Evolutionary conservation across 148 eudicot genomes (phyloP).

Genomic region (Fagopyrum homotropicum): DNA sequence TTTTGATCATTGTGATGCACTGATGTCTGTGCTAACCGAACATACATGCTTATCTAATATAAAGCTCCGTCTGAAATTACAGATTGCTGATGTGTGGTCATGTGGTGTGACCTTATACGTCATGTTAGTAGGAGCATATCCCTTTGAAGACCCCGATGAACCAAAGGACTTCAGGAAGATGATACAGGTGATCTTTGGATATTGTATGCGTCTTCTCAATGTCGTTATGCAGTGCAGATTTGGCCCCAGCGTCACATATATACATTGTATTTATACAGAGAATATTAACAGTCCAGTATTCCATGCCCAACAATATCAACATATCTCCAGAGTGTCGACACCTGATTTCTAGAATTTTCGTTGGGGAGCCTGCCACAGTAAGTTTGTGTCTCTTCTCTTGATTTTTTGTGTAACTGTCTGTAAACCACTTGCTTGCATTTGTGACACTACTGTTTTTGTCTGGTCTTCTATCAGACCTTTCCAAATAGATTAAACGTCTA

Average conservation of each 20-base stretch:
- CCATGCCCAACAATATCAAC: conserved; percentile 82
- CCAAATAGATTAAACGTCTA: background rate
- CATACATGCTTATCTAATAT: background rate
- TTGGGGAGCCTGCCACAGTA: conserved; percentile 74
- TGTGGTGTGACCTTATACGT: conserved; percentile 95
- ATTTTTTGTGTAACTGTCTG: background rate
- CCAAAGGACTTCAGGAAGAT: conserved; percentile 80
- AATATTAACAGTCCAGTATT: conserved; percentile 71
- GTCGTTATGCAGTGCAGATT: background rate
- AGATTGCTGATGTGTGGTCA: conserved; percentile 99
- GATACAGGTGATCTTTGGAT: conserved; percentile 46
- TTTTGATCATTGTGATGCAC: background rate
- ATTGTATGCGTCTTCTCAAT: background rate
- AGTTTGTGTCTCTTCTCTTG: background rate
- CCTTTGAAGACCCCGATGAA: conserved; percentile 93
- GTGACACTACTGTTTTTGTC: background rate
- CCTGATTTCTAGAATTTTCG: conserved; percentile 79
- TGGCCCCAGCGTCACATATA: background rate
- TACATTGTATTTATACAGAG: conserved; percentile 36
- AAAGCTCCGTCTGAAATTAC: conserved; percentile 5
- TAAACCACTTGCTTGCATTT: background rate
- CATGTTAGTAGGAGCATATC: conserved; percentile 96
- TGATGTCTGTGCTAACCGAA: background rate
- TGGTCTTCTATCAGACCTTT: background rate
- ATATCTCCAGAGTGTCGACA: conserved; percentile 77